phyloP scores from a whole-genome alignment of 495 filamentous ascomycete species.

The Podospora australis region DNA sequence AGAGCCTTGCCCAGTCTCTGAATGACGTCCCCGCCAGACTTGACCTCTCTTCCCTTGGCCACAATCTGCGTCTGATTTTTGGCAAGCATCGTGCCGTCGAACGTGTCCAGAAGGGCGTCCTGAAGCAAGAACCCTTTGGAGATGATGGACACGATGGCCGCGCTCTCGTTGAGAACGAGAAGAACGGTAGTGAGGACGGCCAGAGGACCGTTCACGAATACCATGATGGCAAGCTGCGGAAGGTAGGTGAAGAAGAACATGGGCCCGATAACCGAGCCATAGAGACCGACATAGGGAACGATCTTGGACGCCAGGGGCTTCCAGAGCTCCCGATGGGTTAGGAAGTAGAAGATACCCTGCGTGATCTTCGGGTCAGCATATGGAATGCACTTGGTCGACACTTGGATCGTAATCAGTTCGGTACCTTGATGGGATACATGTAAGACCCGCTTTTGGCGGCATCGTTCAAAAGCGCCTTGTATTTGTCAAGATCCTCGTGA shows the following conservation, averaged over 20 bases:
- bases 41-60: conserved; percentile 64
- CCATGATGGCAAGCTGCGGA: conserved; percentile 73
- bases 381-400: neutral
- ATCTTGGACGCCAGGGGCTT: conserved; percentile 66
- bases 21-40: conserved; percentile 53
- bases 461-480: conserved; percentile 48
- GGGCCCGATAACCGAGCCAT: conserved; percentile 55
- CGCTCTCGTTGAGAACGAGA: conserved; percentile 75
- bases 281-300: conserved; percentile 61
- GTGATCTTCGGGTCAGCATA: neutral
- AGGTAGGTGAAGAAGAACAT: conserved; percentile 91
- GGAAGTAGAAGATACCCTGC: conserved; percentile 69
- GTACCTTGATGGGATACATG: conserved; percentile 76
- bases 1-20: conserved; percentile 66
- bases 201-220: conserved; percentile 80
- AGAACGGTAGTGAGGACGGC: conserved; percentile 70
- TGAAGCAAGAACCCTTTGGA: conserved; percentile 70
- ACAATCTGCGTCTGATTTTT: conserved; percentile 54
- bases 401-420: neutral
- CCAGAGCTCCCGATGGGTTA: conserved; percentile 55
- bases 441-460: conserved; percentile 71
- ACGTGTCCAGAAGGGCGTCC: conserved; percentile 80
- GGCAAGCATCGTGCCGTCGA: conserved; percentile 71
- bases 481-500: conserved; percentile 53
- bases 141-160: conserved; percentile 67